Conservation (phyloP, 2,329 filamentous ascomycete genomes). For the Hortaea werneckii region DNA sequence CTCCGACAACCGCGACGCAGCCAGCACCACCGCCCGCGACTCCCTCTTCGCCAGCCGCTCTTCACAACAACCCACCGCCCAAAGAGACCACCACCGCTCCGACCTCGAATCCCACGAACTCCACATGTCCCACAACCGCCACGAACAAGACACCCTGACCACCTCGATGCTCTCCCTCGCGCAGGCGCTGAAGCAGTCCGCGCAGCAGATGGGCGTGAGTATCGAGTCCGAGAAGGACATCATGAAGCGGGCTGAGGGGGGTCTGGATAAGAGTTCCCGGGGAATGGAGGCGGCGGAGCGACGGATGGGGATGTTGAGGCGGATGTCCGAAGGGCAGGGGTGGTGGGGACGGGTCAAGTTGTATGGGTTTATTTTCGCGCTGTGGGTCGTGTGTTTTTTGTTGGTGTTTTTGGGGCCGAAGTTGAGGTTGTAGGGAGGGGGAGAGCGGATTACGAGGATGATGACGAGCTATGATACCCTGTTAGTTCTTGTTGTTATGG, state of each 20-base stretch:
- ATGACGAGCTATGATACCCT: too few species aligned
- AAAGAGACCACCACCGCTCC: conserved; percentile 1
- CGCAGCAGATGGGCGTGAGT: conserved; percentile 58
- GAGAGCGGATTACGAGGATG: neutral
- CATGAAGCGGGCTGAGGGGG: conserved; percentile 58
- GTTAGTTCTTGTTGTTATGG: too few species aligned
- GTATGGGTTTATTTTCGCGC: conserved; percentile 70
- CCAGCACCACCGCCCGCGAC: conserved; percentile 25
- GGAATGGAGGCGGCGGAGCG: conserved; percentile 68
- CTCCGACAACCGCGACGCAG: conserved; percentile 19
- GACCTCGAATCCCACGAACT: conserved; percentile 44
- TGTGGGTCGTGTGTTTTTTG: conserved; percentile 69
- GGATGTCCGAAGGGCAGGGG: conserved; percentile 78
- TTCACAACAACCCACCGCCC: conserved; percentile 4
- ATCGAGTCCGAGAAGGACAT: conserved; percentile 68
- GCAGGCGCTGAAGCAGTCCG: conserved; percentile 62
- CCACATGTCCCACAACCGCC: conserved; percentile 64
- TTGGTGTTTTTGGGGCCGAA: conserved; percentile 83
- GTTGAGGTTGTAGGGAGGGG: conserved; percentile 75
- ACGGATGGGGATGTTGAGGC: conserved; percentile 64
- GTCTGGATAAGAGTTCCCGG: conserved; percentile 64
- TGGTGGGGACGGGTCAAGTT: conserved; percentile 71
- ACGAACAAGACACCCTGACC: conserved; percentile 75
- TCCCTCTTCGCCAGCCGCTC: conserved; percentile 27
- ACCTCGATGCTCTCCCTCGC: conserved; percentile 74